Evolutionary conservation across 1,139 yeast genomes (phyloP), one percentile per base, ranked within the genome.

Genomic region (Yamadazyma friedrichii): DNA sequence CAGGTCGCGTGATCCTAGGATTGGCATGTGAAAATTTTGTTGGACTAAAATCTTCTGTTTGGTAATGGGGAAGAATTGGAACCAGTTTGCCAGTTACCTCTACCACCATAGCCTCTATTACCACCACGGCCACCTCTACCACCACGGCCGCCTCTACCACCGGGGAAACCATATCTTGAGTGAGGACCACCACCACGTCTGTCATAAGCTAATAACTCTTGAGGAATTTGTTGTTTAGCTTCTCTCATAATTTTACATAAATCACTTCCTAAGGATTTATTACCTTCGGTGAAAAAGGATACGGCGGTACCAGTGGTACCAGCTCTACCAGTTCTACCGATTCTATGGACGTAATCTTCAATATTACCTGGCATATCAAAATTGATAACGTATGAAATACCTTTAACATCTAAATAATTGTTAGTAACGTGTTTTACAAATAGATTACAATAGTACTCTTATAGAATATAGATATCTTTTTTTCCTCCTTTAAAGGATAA

Each of bases 271-370:
- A 89, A 80, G 69, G 85, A 82, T 58, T 86, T 74, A 75, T 88
- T 88, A 51, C 77, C 91, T 51, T 83, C 87, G 44, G 98, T 89
- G 78, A 93, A 93, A 67, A 93, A 81, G 9, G 98, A 89, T 52
- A 91, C 82, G 46, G 98, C 97, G 49, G 95, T 89, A 76, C 98
- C 98, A 48, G 78, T 76, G 50, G 88, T 82, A 66, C 98, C 98
- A 52, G 97, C 98, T 81, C 98, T 88, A 65, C 98, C 98, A 50
- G 98, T 91, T 83, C 98, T 88, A 64, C 97, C 97, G 59, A 86
- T 86, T 67, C 95, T 80, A 67, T 86, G 95, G 47, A 93, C 97
- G 66, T 93, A 93, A 72, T 93, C 98, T 74, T 93, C 98, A 62
- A 89, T 87, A 73, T 91, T 93, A 69, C 89, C 89, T 59, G 98